phyloP scores from a whole-genome alignment of 176 grass and related monocot genomes.

The Melocanna baccifera region DNA sequence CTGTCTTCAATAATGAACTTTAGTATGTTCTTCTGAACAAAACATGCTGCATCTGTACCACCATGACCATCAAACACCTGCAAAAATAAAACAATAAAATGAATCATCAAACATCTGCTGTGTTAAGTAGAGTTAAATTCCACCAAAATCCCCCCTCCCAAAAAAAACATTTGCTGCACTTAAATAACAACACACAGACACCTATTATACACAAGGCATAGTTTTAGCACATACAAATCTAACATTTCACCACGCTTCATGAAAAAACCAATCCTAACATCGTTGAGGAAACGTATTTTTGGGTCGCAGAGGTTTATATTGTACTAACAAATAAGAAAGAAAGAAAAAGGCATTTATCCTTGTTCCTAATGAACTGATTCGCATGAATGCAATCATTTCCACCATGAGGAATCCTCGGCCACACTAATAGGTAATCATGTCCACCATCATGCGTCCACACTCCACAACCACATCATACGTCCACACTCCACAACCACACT shows the following conservation, averaged over 20 bases:
- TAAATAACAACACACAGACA: background rate
- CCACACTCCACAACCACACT: background rate
- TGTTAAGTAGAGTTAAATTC: background rate
- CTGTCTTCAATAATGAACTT: constrained; percentile 81
- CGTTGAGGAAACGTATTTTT: background rate
- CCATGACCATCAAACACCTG: constrained; percentile 98
- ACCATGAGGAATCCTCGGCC: background rate
- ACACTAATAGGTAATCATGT: constrained; percentile 34
- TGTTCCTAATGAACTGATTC: constrained; percentile 25
- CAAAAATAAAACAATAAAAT: background rate
- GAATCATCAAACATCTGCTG: constrained; percentile 33
- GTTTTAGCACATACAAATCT: background rate
- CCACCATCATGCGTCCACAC: constrained; percentile 31
- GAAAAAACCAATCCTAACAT: background rate
- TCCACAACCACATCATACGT: background rate
- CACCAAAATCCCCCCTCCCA: background rate
- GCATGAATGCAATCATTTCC: constrained; percentile 32
- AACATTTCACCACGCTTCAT: background rate
- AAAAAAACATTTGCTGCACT: background rate
- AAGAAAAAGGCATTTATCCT: background rate
- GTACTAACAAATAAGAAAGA: background rate
- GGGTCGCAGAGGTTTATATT: background rate
- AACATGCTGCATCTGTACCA: constrained; percentile 81
- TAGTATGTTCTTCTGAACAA: constrained; percentile 82
- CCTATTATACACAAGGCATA: background rate